Conservation (phyloP, 345 rosid species). For the Aurinia saxatilis region DNA sequence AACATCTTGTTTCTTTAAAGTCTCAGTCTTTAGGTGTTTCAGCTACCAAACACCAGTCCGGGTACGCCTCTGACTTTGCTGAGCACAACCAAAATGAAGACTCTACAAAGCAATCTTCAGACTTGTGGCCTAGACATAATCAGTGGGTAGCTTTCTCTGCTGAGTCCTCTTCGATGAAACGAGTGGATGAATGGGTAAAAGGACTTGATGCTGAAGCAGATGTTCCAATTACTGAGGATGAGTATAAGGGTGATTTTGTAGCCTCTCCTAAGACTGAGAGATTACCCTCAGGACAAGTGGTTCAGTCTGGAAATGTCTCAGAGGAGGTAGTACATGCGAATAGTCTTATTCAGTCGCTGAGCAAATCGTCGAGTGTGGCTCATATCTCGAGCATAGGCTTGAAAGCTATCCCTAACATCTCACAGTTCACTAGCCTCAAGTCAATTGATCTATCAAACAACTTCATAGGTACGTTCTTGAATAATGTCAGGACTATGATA, state of each 20-base stretch:
- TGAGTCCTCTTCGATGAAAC: conserved; percentile 51
- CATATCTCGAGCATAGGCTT: conserved; percentile 70
- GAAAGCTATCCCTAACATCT: conserved; percentile 67
- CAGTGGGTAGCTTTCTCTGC: conserved; percentile 83
- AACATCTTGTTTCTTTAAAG: conserved; percentile 30
- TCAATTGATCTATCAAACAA: conserved; percentile 76
- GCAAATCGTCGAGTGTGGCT: conserved; percentile 79
- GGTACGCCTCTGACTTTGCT: conserved; percentile 77
- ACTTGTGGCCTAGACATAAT: conserved; percentile 61
- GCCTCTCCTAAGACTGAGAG: conserved; percentile 47
- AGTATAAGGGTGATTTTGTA: conserved; percentile 30
- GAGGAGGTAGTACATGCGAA: conserved; percentile 70
- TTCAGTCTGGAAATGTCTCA: conserved; percentile 37
- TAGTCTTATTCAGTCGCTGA: conserved; percentile 61
- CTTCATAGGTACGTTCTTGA: conserved; percentile 53
- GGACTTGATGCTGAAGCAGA: conserved; percentile 40
- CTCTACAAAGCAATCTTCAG: conserved; percentile 33
- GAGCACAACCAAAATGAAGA: conserved; percentile 46
- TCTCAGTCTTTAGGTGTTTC: conserved; percentile 26
- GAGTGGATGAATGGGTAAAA: conserved; percentile 83
- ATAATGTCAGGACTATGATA: not conserved
- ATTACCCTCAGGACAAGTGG: conserved; percentile 26
- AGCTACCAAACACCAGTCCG: conserved; percentile 55
- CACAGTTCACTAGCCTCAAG: conserved; percentile 68
- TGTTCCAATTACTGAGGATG: conserved; percentile 28